Base-by-base conservation (phyloP, 2,329 filamentous ascomycete genomes). In the Fusarium stilboides region DNA sequence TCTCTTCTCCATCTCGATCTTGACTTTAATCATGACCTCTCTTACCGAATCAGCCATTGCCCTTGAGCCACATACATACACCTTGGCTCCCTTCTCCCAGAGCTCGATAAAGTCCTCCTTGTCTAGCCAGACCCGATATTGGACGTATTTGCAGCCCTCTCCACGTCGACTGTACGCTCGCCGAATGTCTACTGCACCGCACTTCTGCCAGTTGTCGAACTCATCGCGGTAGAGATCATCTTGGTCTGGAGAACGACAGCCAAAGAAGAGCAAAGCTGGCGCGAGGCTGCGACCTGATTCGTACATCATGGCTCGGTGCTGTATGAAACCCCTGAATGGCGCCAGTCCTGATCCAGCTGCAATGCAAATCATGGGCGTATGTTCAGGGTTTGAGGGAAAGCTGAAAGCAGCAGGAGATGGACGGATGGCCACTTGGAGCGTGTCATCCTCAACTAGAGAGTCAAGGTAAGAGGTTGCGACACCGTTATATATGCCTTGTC, bases 51-150 rank as follows among this genome's bases (percentile, higher is more conserved):
- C 77, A 8, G 81, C 83, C 13, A 87, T 77, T 8, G 75, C 77
- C 15, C 79, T 79, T 17, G 85, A 87, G 3, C 91, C 91, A 75
- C 91, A 93, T 3, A 92, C 84, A 72, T 87, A 92, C 1, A 91
- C 78, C 70, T 85, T 85, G 0, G 89, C 83, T 6, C 80, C 83
- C 5, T 72, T 62, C 6, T 75, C 53, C 81, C 82, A 85, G 14
- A 83, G 72, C 19, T 75, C 65, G 15, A 72, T 54, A 4, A 84
- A 62, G 33, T 81, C 77, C 5, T 78, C 72, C 8, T 74, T 63
- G 56, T 82, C 77, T 3, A 71, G 75, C 15, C 68, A 75, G 53
- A 86, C 55, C 13, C 80, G 71, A 49, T 86, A 80, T 74, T 85
- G 83, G 15, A 86, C 83, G 64, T 84, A 83, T 65, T 74, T 77